Evolutionary conservation across 805 yeast genomes (phyloP).

Genomic region (Kuraishia hungarica): DNA sequence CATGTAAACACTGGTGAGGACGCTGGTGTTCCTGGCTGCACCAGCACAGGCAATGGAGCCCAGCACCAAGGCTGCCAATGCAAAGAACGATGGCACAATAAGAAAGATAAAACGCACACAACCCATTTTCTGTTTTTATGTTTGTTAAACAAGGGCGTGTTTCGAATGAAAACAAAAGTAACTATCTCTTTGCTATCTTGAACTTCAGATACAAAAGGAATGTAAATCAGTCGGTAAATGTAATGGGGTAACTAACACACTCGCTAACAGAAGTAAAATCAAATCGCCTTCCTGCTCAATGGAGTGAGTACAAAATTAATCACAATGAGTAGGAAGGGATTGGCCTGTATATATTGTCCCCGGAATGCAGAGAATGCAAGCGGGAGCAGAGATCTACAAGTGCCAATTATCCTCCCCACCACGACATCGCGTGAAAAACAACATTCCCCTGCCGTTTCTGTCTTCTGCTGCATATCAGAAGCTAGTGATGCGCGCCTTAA

Average conservation of each 20-base stretch:
- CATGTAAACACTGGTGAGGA: conserved; percentile 36
- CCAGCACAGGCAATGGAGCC: conserved; percentile 46
- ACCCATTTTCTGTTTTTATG: conserved; percentile 5
- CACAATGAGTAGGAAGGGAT: too few relatives aligned
- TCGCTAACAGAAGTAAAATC: background rate
- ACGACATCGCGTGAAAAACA: background rate
- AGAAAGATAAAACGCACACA: conserved; percentile 20
- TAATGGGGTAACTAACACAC: background rate
- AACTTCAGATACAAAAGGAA: background rate
- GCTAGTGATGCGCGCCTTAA: background rate
- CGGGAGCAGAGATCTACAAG: background rate
- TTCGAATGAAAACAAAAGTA: too few relatives aligned
- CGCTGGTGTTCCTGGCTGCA: conserved; percentile 30
- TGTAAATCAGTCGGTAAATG: background rate
- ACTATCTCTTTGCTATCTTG: background rate
- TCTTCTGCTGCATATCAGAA: background rate
- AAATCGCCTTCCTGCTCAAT: background rate
- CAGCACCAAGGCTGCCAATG: conserved; percentile 36
- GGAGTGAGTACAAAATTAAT: too few relatives aligned
- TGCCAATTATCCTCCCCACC: background rate
- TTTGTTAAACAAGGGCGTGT: too few relatives aligned
- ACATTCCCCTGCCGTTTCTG: background rate
- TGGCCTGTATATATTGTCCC: background rate
- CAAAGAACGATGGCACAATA: conserved; percentile 19
- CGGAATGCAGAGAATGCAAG: background rate